A percentile compares a stretch with the other conserved stretches of the same genome.
phyloP scores from a whole-genome alignment of 495 filamentous ascomycete genomes.

The Aspergillus bertholletiae region DNA sequence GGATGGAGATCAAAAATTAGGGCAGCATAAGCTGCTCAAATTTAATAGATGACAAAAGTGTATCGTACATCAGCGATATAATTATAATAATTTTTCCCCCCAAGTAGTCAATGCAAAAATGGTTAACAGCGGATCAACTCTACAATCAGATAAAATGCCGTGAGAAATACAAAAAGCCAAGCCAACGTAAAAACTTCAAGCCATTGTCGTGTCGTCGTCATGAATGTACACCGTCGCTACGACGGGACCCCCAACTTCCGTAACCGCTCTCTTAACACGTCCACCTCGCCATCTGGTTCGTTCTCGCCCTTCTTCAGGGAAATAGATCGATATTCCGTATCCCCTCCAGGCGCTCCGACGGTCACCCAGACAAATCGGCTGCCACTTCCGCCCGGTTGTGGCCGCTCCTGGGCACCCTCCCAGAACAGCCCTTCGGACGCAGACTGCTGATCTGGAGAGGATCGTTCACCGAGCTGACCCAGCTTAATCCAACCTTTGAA shows the following conservation, averaged over 20 bases:
- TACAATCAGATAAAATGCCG: not conserved
- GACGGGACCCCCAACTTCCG: slow-evolving; percentile 25
- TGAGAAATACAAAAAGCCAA: not conserved
- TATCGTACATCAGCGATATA: not conserved
- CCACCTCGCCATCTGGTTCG: slow-evolving; percentile 28
- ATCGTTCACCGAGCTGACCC: slow-evolving; percentile 60
- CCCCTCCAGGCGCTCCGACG: slow-evolving; percentile 72
- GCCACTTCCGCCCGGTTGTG: slow-evolving; percentile 44
- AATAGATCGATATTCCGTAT: slow-evolving; percentile 50
- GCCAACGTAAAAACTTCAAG: slow-evolving; percentile 5
- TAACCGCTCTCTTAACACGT: slow-evolving; percentile 32
- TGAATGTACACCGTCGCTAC: slow-evolving; percentile 3
- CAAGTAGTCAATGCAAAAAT: too few relatives aligned
- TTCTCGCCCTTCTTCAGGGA: slow-evolving; percentile 28
- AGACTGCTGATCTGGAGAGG: slow-evolving; percentile 7
- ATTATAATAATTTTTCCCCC: too few relatives aligned
- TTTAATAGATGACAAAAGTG: too few relatives aligned
- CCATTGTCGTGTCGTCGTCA: slow-evolving; percentile 29
- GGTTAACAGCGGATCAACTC: too few relatives aligned
- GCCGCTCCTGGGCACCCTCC: slow-evolving; percentile 60
- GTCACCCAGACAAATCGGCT: slow-evolving; percentile 82
- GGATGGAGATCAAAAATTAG: not conserved
- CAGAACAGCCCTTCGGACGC: slow-evolving; percentile 50
- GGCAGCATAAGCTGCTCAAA: too few relatives aligned
- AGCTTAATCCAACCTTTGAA: slow-evolving; percentile 70